Percentiles rank a stretch among this genome's conserved stretches.
Evolutionary conservation across 148 eudicot genomes (phyloP).

Genomic region (Cornus florida): DNA sequence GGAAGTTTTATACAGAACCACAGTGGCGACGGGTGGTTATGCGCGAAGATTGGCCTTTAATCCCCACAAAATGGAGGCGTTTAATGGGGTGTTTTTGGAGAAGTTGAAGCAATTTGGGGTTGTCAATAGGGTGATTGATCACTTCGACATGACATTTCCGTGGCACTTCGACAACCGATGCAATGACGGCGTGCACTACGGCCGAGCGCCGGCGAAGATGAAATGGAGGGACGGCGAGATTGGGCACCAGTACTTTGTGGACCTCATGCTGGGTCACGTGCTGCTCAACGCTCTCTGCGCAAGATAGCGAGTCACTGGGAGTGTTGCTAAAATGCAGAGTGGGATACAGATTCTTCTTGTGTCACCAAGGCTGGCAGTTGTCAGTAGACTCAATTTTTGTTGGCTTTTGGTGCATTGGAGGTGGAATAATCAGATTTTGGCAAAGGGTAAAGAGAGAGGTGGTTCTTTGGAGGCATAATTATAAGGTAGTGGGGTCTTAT

Average conservation of each 20-base stretch:
- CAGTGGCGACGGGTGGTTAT: constrained; percentile 85
- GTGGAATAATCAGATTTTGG: constrained; percentile 17
- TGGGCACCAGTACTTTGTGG: constrained; percentile 97
- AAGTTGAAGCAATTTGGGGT: constrained; percentile 56
- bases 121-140: constrained; percentile 65
- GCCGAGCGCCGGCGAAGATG: constrained; percentile 77
- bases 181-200: constrained; percentile 96
- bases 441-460: not conserved
- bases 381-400: too few species aligned
- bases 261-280: constrained; percentile 93
- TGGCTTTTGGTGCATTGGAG: not conserved
- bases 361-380: not conserved
- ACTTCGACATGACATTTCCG: constrained; percentile 90
- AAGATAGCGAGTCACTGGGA: constrained; percentile 15
- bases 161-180: constrained; percentile 97
- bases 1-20: constrained; percentile 70
- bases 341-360: not conserved
- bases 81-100: constrained; percentile 80
- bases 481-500: not conserved
- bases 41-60: constrained; percentile 73
- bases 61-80: constrained; percentile 84
- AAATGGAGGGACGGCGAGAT: constrained; percentile 87
- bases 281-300: constrained; percentile 70
- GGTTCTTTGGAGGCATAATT: not conserved
- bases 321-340: not conserved